Conservation (phyloP, 2,329 filamentous ascomycete genomes). For the Pyricularia grisea region DNA sequence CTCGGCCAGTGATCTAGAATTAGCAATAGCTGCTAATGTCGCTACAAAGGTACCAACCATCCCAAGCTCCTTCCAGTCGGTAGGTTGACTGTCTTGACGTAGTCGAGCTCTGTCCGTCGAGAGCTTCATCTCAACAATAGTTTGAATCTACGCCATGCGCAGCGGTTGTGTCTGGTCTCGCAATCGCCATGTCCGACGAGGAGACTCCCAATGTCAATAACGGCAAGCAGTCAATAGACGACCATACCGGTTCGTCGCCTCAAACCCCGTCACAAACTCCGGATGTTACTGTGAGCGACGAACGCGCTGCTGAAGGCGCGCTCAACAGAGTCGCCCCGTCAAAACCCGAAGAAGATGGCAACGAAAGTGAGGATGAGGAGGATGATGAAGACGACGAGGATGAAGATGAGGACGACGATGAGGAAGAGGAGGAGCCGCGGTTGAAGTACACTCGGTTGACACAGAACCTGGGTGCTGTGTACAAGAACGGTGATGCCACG, state of each 20-base stretch:
- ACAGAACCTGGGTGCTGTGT: constrained; percentile 67
- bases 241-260: neutral
- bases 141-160: constrained; percentile 7
- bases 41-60: neutral
- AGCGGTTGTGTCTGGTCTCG: constrained; percentile 5
- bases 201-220: constrained; percentile 6
- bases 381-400: constrained; percentile 29
- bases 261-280: neutral
- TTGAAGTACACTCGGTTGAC: constrained; percentile 90
- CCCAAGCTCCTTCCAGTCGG: neutral
- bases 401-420: constrained; percentile 49
- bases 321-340: neutral
- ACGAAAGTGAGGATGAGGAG: constrained; percentile 11
- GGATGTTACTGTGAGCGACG: neutral
- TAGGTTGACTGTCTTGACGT: neutral
- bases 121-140: neutral
- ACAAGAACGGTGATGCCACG: constrained; percentile 91
- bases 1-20: constrained; percentile 2
- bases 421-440: constrained; percentile 87
- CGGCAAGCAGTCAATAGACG: neutral
- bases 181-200: constrained; percentile 11
- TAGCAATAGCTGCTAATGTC: neutral
- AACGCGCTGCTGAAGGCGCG: too few relatives aligned
- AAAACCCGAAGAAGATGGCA: neutral
- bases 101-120: neutral